Evolutionary conservation across 73 alveolate species (phyloP).

Genomic region (Paramecium pentaurelia): DNA sequence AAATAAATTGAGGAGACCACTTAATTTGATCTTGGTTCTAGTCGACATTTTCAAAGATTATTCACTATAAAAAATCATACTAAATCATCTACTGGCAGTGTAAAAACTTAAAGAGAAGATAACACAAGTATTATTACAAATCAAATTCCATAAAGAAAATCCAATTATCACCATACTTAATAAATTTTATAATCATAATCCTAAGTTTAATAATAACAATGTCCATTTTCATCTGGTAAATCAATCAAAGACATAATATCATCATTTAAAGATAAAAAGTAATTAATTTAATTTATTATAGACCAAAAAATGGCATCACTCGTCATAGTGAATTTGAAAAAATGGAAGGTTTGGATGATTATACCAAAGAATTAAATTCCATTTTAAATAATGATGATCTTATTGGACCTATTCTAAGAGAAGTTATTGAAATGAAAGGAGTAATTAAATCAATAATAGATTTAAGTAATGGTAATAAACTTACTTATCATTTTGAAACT

Average conservation of each 20-base stretch:
- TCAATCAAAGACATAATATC: neutral
- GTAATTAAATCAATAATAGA: neutral
- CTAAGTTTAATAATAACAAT: neutral
- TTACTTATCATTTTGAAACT: neutral
- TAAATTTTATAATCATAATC: neutral
- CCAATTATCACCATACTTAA: neutral
- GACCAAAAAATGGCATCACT: neutral
- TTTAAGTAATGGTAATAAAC: neutral
- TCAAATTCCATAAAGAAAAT: neutral
- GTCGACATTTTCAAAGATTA: neutral
- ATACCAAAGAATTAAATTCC: neutral
- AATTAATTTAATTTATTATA: neutral
- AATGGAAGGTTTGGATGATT: neutral
- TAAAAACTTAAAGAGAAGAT: neutral
- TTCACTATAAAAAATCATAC: neutral
- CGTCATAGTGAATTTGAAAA: constrained; percentile 16
- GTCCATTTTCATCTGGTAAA: neutral
- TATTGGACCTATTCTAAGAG: neutral
- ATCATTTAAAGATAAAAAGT: neutral
- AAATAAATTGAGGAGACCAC: neutral
- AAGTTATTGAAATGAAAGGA: neutral
- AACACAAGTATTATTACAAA: neutral
- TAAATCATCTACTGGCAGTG: neutral
- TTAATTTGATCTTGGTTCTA: neutral
- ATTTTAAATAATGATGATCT: neutral